Base-by-base conservation (phyloP, 352 stramenopile genomes). In the Phytopythium helicoides region DNA sequence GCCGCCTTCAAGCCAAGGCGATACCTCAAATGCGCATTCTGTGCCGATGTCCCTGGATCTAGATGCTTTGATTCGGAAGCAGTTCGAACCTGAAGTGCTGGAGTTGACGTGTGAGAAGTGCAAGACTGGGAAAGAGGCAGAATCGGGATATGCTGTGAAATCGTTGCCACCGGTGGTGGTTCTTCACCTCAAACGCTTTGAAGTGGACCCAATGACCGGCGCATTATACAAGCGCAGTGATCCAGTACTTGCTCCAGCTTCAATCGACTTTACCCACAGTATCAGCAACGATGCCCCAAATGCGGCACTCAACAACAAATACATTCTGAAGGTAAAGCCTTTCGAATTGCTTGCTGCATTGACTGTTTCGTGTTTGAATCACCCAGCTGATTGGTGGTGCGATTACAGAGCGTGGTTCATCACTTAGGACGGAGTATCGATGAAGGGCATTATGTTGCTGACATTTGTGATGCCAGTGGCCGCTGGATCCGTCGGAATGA, bases 101-200 rank as follows among this genome's bases (percentile, higher is more conserved):
- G 80, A 95, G 33, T 64, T 95, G 31, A 89, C 69, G 18, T 95
- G 86, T 19, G 86, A 95, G 55, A 89, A 94, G 47, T 95, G 86
- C 70, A 81, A 77, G 47, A 64, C 63, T 9, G 86, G 86, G 4
- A 77, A 78, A 6, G 67, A 89, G 58, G 86, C 81, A 2, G 72
- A 70, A 7, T 71, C 74, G 8, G 71, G 59, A 18, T 91, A 90
- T 33, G 55, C 71, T 15, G 69, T 93, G 14, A 84, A 89, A 28
- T 82, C 72, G 21, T 51, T 93, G 14, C 86, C 86, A 14, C 72
- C 70, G 1, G 64, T 94, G 22, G 57, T 95, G 3, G 79, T 93
- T 16, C 72, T 94, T 11, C 86, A 95, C 36, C 37, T 95, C 31
- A 95, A 95, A 64, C 77, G 86, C 25, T 95, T 95, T 33, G 86